Evolutionary conservation across 73 alveolate genomes (phyloP), one percentile per base, ranked within the genome.

Genomic region (Paramecium biaurelia): DNA sequence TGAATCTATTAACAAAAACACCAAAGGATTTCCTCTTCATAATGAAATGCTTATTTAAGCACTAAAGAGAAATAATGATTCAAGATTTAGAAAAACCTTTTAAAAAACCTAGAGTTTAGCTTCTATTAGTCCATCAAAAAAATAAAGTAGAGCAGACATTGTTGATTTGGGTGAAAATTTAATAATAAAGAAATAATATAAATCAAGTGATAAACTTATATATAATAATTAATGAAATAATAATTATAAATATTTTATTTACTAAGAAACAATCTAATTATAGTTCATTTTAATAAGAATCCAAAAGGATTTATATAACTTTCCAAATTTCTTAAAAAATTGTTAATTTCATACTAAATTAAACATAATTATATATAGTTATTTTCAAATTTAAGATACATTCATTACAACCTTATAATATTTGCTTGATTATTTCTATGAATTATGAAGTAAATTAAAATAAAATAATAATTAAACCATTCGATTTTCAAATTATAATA

Each of bases 41-140:
- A 63, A 63, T 63, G 84, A 63, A 63, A 63, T 63, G 45, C 24
- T 63, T 2, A 63, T 63, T 24, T 63, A 63, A 63, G 84, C 84
- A 26, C 24, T 63, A 20, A 30, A 26, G 15, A 26, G 84, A 63
- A 63, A 63, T 10, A 63, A 26, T 63, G 84, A 63, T 23, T 63
- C 43, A 26, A 63, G 84, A 63, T 24, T 26, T 63, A 63, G 84
- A 63, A 63, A n/a, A 26, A 26, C 84, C 9, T 63, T 63, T 30
- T 49, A 63, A 9, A 63, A 63, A 63, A 63, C 84, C 10, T 4
- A 63, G 12, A 63, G 84, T 7, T 63, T 63, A 4, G 84, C 84
- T 10, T 63, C 84, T 26, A 26, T 63, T 1, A 63, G 84, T 7
- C 84, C 84, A 24, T 26, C 24, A 20, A 63, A 63, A n/a, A 63